Conservation (phyloP, 2,329 filamentous ascomycete genomes). For the Hirsutella minnesotensis region DNA sequence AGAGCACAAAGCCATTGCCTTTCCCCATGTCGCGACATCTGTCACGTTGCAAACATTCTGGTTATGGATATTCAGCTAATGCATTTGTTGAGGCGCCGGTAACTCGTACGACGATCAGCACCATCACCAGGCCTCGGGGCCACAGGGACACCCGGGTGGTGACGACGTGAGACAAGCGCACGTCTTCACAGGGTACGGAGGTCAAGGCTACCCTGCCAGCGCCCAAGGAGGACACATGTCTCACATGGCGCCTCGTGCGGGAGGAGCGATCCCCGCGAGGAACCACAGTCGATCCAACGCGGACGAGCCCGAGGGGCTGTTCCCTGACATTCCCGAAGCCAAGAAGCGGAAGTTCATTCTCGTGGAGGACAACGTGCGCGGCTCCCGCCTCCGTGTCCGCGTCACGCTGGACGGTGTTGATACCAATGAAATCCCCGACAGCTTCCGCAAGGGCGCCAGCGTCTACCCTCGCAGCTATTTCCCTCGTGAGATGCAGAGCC, state of each 20-base stretch:
- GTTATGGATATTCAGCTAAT: constrained; percentile 14
- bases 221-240: constrained; percentile 49
- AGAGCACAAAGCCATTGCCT: not conserved
- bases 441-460: constrained; percentile 79
- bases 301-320: constrained; percentile 58
- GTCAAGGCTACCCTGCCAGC: constrained; percentile 44
- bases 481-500: constrained; percentile 83
- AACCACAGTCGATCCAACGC: constrained; percentile 32
- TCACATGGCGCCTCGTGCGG: constrained; percentile 34
- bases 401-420: constrained; percentile 90
- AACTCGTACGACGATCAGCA: constrained; percentile 52
- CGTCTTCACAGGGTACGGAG: constrained; percentile 58
- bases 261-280: constrained; percentile 23
- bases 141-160: constrained; percentile 32
- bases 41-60: not conserved
- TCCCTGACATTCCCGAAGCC: constrained; percentile 76
- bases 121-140: constrained; percentile 51
- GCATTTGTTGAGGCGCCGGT: constrained; percentile 41
- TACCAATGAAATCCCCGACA: constrained; percentile 92
- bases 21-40: not conserved
- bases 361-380: constrained; percentile 77
- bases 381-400: constrained; percentile 71
- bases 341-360: constrained; percentile 96
- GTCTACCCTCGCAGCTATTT: constrained; percentile 90
- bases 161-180: constrained; percentile 64